phyloP scores from a whole-genome alignment of 768 basidiomycete genomes.

The Pilatotrama ljubarskyi region DNA sequence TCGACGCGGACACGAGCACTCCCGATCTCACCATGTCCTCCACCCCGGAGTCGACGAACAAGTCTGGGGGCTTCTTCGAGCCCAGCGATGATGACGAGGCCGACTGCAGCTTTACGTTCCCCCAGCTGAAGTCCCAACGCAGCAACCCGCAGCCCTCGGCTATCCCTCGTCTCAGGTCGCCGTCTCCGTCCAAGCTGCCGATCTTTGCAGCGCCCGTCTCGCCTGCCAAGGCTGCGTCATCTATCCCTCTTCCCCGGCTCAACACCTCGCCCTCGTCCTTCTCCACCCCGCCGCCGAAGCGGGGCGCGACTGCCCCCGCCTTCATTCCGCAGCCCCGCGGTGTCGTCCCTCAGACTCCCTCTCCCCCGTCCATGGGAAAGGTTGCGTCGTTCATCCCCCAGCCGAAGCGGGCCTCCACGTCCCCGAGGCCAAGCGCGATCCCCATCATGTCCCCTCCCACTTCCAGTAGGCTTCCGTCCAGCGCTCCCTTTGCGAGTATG shows the following conservation, averaged over 20 bases:
- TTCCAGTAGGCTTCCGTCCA: slow-evolving; percentile 25
- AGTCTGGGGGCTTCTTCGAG: slow-evolving; percentile 13
- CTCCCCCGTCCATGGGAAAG: slow-evolving; percentile 45
- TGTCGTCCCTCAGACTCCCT: slow-evolving; percentile 39
- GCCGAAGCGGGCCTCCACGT: slow-evolving; percentile 27
- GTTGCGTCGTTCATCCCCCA: slow-evolving; percentile 32
- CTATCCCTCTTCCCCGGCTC: slow-evolving; percentile 25
- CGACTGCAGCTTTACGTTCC: slow-evolving; percentile 22
- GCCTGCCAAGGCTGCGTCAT: slow-evolving; percentile 36
- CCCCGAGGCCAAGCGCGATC: slow-evolving; percentile 17
- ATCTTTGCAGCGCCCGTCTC: slow-evolving; percentile 19
- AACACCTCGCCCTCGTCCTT: slow-evolving; percentile 34
- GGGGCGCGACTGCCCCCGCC: slow-evolving; percentile 47
- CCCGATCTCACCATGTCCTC: slow-evolving; percentile 19
- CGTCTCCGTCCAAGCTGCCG: slow-evolving; percentile 32
- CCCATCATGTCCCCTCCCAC: slow-evolving; percentile 24
- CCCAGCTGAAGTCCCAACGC: slow-evolving; percentile 18
- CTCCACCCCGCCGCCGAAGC: slow-evolving; percentile 55
- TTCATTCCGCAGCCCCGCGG: slow-evolving; percentile 61
- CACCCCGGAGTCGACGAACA: slow-evolving; percentile 13
- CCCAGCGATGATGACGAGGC: slow-evolving; percentile 19
- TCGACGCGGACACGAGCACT: slow-evolving; percentile 19
- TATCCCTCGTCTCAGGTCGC: slow-evolving; percentile 47
- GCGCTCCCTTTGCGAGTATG: slow-evolving; percentile 27
- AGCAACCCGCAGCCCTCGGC: slow-evolving; percentile 43